A percentile compares a stretch with the other conserved stretches of the same genome.
Evolutionary conservation across 2,329 filamentous ascomycete species (phyloP).

Genomic region (Cercospora sojina): DNA sequence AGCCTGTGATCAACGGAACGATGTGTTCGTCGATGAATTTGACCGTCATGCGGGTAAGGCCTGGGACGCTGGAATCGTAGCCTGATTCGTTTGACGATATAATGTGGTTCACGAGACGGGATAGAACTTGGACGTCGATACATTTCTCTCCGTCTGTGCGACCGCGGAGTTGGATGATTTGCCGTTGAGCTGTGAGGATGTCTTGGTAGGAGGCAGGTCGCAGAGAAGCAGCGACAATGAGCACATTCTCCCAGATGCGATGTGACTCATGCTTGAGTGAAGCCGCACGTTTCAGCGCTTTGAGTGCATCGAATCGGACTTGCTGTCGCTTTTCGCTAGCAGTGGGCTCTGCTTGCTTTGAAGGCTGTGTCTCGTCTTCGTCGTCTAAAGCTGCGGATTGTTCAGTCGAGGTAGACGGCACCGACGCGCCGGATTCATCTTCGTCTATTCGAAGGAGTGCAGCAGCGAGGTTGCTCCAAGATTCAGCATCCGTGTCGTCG

Average conservation of each 20-base stretch:
- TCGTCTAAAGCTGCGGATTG: constrained; percentile 33
- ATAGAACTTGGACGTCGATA: constrained; percentile 71
- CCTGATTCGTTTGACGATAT: constrained; percentile 51
- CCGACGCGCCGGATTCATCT: constrained; percentile 13
- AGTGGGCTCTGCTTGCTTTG: constrained; percentile 1
- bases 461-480: constrained; percentile 92
- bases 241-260: constrained; percentile 95
- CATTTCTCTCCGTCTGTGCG: constrained; percentile 68
- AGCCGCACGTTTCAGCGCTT: constrained; percentile 84
- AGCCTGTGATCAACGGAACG: constrained; percentile 78
- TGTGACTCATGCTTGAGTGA: constrained; percentile 79
- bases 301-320: constrained; percentile 71
- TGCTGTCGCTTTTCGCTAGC: constrained; percentile 49
- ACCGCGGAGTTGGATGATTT: constrained; percentile 72
- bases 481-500: constrained; percentile 85
- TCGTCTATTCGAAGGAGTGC: constrained; percentile 58
- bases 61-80: constrained; percentile 46
- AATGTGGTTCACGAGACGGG: constrained; percentile 69
- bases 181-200: constrained; percentile 70
- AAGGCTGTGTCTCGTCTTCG: constrained; percentile 32
- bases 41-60: constrained; percentile 62
- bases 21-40: constrained; percentile 72
- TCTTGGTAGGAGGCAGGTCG: constrained; percentile 72
- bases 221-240: constrained; percentile 79
- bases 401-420: constrained; percentile 5